Conservation (phyloP, 2,329 filamentous ascomycete species). For the Onygena corvina region DNA sequence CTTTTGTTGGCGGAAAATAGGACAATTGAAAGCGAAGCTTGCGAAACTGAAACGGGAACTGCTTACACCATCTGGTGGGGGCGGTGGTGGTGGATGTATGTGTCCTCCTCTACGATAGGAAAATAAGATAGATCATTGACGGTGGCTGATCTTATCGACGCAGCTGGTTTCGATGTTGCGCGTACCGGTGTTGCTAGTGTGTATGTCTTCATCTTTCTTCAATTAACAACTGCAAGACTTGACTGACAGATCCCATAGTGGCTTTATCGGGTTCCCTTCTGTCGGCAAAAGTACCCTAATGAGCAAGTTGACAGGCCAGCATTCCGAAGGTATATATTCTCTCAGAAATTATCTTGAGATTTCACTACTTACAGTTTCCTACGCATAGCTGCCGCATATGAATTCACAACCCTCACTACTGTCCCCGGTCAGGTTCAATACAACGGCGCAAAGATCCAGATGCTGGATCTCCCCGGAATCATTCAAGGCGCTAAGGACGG, state of each 20-base stretch:
- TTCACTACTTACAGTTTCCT: conserved; percentile 4
- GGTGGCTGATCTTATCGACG: conserved; percentile 1
- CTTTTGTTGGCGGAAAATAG: conserved; percentile 24
- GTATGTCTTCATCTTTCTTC: conserved; percentile 29
- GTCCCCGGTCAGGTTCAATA: conserved; percentile 93
- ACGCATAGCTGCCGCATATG: conserved; percentile 67
- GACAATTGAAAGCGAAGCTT: conserved; percentile 92
- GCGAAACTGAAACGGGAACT: conserved; percentile 96
- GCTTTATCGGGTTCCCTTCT: conserved; percentile 95
- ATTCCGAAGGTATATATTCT: conserved; percentile 57
- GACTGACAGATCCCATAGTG: conserved; percentile 30
- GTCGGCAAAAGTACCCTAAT: conserved; percentile 98
- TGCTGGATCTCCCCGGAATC: conserved; percentile 96
- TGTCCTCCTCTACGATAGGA: conserved; percentile 3
- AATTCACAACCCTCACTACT: conserved; percentile 96
- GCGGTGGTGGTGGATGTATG: conserved; percentile 63
- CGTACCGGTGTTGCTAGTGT: conserved; percentile 94
- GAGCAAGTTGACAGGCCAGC: conserved; percentile 86
- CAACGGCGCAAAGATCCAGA: conserved; percentile 95
- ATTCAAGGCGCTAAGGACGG: conserved; percentile 98
- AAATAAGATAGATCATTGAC: not conserved
- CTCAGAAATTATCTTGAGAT: not conserved
- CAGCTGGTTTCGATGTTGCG: conserved; percentile 87
- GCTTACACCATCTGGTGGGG: conserved; percentile 65
- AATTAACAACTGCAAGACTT: not conserved